Percentiles rank a stretch among this genome's conserved stretches.
These are phyloP conservation scores for Phytophthora sp. DNA, from an alignment of 352 stramenopile genomes.

Conservation along the genomic window DNA sequence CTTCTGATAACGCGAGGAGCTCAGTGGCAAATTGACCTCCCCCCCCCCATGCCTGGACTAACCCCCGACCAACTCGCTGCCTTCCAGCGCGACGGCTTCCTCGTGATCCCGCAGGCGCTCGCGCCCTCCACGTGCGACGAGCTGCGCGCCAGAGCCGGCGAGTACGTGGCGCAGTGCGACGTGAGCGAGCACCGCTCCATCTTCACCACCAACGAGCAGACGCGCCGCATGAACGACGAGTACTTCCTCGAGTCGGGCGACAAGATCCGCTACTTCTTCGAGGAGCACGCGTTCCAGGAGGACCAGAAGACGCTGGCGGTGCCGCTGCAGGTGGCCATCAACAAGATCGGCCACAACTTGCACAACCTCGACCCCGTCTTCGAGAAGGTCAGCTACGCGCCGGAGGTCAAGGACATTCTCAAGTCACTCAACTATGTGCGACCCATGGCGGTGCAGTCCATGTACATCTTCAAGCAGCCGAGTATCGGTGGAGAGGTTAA, in stretches of 20 bases:
- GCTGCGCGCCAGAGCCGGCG: slow-evolving; percentile 49
- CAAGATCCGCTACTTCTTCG: slow-evolving; percentile 95
- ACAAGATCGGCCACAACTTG: slow-evolving; percentile 97
- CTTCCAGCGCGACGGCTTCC: slow-evolving; percentile 71
- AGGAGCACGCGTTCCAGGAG: slow-evolving; percentile 77
- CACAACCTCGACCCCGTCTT: slow-evolving; percentile 92
- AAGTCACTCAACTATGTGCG: slow-evolving; percentile 87
- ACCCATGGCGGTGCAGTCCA: slow-evolving; percentile 93
- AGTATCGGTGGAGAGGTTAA: slow-evolving; percentile 93
- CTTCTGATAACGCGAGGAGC: slow-evolving; percentile 23
- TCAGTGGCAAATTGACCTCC: not conserved
- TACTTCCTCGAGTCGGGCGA: slow-evolving; percentile 95
- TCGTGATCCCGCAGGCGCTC: slow-evolving; percentile 60
- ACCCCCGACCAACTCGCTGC: slow-evolving; percentile 63
- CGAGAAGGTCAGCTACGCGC: slow-evolving; percentile 81
- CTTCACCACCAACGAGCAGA: slow-evolving; percentile 86
- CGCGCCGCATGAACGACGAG: slow-evolving; percentile 84
- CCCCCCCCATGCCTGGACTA: slow-evolving; percentile 37
- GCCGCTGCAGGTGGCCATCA: slow-evolving; percentile 83
- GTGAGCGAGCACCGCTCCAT: slow-evolving; percentile 72
- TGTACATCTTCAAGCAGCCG: slow-evolving; percentile 99
- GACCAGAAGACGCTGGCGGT: slow-evolving; percentile 75
- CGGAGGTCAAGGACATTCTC: slow-evolving; percentile 75
- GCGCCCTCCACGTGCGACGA: slow-evolving; percentile 51
- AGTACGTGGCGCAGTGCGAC: slow-evolving; percentile 71